phyloP scores from a whole-genome alignment of 352 stramenopile genomes.

The Phytophthora tentaculata region DNA sequence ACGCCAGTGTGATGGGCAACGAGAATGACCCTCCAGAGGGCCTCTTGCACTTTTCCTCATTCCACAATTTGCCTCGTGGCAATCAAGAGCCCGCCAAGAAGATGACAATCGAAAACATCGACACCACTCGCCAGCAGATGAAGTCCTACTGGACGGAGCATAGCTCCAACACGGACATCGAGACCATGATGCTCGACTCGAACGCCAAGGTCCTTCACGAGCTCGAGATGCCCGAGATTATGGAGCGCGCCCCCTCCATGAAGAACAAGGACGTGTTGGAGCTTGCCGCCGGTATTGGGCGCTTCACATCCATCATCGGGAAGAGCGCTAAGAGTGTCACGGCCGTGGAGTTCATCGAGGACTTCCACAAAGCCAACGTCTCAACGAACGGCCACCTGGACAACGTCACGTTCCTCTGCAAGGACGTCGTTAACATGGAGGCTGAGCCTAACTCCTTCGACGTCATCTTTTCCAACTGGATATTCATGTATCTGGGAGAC shows the following conservation, averaged over 20 bases:
- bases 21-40: neutral
- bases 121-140: constrained; percentile 67
- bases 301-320: constrained; percentile 67
- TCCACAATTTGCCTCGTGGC: constrained; percentile 21
- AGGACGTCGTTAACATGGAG: constrained; percentile 74
- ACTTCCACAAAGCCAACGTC: constrained; percentile 75
- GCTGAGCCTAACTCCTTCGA: constrained; percentile 62
- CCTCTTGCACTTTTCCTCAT: constrained; percentile 9
- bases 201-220: constrained; percentile 80
- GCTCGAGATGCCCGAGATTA: constrained; percentile 79
- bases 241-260: constrained; percentile 69
- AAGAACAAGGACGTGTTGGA: constrained; percentile 70
- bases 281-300: constrained; percentile 67
- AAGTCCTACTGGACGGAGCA: constrained; percentile 86
- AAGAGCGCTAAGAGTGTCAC: constrained; percentile 57
- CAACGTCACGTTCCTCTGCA: constrained; percentile 72
- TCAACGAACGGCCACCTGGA: constrained; percentile 51
- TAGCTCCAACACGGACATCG: constrained; percentile 59
- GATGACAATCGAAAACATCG: constrained; percentile 51
- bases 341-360: constrained; percentile 81
- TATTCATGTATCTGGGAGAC: constrained; percentile 79
- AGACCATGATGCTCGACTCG: constrained; percentile 89
- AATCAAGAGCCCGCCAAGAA: constrained; percentile 22
- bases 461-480: constrained; percentile 79
- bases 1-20: constrained; percentile 20